Conservation (phyloP, 768 basidiomycete species). For the Tulasnella sp. region DNA sequence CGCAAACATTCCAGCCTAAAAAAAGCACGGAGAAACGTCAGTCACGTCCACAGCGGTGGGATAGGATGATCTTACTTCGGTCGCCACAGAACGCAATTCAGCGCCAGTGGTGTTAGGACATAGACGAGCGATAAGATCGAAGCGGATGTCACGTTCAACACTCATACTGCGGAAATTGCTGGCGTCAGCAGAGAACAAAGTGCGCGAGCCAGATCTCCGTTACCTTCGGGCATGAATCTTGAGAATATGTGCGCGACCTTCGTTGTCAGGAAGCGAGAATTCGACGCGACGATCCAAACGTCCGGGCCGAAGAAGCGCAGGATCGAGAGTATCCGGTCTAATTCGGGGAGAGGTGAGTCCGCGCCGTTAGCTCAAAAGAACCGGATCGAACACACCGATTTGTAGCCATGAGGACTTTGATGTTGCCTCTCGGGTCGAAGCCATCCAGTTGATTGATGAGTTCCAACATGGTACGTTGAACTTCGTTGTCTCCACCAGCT, state of each 20-base stretch:
- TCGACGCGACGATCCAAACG: conserved; percentile 96
- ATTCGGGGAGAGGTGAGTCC: neutral
- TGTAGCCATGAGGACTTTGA: conserved; percentile 99
- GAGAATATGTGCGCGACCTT: conserved; percentile 93
- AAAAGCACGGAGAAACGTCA: conserved; percentile 1
- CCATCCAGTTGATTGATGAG: conserved; percentile 98
- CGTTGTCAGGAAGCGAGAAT: conserved; percentile 88
- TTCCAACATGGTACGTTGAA: conserved; percentile 98
- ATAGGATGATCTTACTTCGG: conserved; percentile 54
- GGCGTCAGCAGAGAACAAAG: neutral
- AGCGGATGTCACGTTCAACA: conserved; percentile 92
- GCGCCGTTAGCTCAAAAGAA: neutral
- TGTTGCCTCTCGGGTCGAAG: conserved; percentile 98
- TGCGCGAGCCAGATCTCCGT: conserved; percentile 19
- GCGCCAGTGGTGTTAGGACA: conserved; percentile 99
- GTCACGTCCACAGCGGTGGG: neutral
- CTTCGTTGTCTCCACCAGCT: conserved; percentile 97
- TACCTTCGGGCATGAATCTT: conserved; percentile 94
- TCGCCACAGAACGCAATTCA: conserved; percentile 94
- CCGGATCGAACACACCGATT: conserved; percentile 57
- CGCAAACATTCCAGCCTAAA: conserved; percentile 97
- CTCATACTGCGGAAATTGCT: conserved; percentile 62
- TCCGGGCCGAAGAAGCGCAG: conserved; percentile 90
- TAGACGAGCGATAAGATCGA: conserved; percentile 90
- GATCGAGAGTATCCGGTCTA: conserved; percentile 96